A percentile compares a stretch with the other conserved stretches of the same genome.
These are phyloP conservation scores for Cornus controversa DNA, from an alignment of 148 eudicot genomes.

Conservation along the genomic window DNA sequence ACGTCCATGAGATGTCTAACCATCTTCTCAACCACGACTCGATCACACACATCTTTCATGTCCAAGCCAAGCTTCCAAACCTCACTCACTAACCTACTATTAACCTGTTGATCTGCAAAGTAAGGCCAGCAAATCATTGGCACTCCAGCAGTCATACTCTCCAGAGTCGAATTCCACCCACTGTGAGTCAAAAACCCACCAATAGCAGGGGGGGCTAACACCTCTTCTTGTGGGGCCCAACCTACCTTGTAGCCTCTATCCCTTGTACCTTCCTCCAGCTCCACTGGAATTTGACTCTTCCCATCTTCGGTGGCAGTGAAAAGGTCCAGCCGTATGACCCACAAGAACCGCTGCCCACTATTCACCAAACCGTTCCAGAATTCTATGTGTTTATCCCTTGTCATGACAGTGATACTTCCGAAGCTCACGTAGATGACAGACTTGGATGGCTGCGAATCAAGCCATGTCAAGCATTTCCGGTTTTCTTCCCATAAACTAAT, in stretches of 20 bases:
- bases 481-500: conserved; percentile 42
- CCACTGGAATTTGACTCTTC: background rate
- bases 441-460: conserved; percentile 38
- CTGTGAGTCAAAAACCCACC: conserved; percentile 53
- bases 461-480: conserved; percentile 44
- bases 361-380: conserved; percentile 56
- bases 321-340: conserved; percentile 38
- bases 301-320: conserved; percentile 13
- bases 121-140: conserved; percentile 54
- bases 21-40: too few relatives aligned
- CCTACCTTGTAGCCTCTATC: conserved; percentile 37
- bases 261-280: conserved; percentile 27
- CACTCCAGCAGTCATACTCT: conserved; percentile 43
- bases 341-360: conserved; percentile 40
- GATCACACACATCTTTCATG: conserved; percentile 41
- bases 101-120: conserved; percentile 40
- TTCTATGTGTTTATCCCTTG: conserved; percentile 38
- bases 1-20: conserved; percentile 13
- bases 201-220: conserved; percentile 36
- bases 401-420: conserved; percentile 37
- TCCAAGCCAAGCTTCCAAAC: conserved; percentile 40
- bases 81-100: conserved; percentile 37
- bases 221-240: conserved; percentile 49
- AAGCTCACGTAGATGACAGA: conserved; percentile 55
- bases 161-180: too few relatives aligned